A percentile compares a stretch with the other conserved stretches of the same genome.
These are phyloP conservation scores for Hemileccinum impolitum DNA, from an alignment of 768 basidiomycete species.

Conservation along the genomic window DNA sequence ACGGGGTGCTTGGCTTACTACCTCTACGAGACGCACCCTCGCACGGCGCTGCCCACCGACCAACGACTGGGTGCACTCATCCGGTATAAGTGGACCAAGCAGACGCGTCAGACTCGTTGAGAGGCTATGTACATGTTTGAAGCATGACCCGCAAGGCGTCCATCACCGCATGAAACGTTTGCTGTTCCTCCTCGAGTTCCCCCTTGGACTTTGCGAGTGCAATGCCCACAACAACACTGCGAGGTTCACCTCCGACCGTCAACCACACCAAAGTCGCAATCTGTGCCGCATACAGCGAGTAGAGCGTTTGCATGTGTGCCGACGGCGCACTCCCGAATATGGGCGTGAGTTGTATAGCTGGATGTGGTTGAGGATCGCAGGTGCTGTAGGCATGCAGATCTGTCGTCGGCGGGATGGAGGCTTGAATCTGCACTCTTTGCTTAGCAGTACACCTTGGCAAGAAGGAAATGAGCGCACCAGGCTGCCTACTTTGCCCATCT, in stretches of 20 bases:
- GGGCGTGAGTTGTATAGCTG: conserved; percentile 72
- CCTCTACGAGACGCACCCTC: conserved; percentile 76
- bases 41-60: conserved; percentile 57
- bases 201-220: conserved; percentile 48
- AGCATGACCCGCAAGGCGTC: conserved; percentile 36
- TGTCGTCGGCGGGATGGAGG: conserved; percentile 62
- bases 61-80: conserved; percentile 53
- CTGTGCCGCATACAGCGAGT: conserved; percentile 82
- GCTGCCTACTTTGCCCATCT: conserved; percentile 86
- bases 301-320: conserved; percentile 63
- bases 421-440: conserved; percentile 64
- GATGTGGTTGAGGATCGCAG: conserved; percentile 34
- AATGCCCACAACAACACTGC: conserved; percentile 72
- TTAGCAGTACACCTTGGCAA: conserved; percentile 5
- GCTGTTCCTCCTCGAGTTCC: conserved; percentile 37
- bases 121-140: too few relatives aligned
- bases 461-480: conserved; percentile 48
- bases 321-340: conserved; percentile 75
- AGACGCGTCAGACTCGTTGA: conserved; percentile 10
- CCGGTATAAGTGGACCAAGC: conserved; percentile 65
- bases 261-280: conserved; percentile 84
- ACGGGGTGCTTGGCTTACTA: conserved; percentile 78
- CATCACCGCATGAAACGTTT: conserved; percentile 51
- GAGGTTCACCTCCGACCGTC: conserved; percentile 42
- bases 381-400: conserved; percentile 39